Evolutionary conservation across 441 rosid species (phyloP).

Genomic region (Euphorbia celastroides): DNA sequence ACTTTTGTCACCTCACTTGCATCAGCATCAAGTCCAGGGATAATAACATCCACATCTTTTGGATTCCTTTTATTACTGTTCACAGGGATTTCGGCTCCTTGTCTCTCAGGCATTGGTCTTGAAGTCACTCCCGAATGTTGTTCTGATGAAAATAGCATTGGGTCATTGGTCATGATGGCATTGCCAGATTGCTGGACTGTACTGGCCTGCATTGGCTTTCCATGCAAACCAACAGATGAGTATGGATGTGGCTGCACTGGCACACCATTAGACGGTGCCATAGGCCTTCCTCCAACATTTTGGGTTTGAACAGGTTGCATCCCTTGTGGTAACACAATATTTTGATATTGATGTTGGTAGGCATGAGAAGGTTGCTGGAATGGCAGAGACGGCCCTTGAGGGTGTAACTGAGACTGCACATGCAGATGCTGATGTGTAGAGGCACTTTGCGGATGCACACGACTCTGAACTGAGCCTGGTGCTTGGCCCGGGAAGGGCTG

Average conservation of each 20-base stretch:
- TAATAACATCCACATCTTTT: conserved; percentile 21
- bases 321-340: conserved; percentile 26
- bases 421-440: conserved; percentile 39
- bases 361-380: conserved; percentile 31
- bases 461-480: conserved; percentile 34
- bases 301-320: conserved; percentile 33
- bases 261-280: conserved; percentile 32
- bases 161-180: conserved; percentile 27
- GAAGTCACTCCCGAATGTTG: conserved; percentile 28
- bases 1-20: conserved; percentile 24
- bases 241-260: conserved; percentile 32
- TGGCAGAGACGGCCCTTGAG: conserved; percentile 35
- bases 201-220: conserved; percentile 30
- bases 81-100: conserved; percentile 24
- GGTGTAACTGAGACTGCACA: conserved; percentile 39
- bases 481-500: conserved; percentile 46
- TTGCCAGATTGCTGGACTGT: conserved; percentile 29
- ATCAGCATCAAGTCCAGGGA: conserved; percentile 21
- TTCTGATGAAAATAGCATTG: conserved; percentile 22
- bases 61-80: conserved; percentile 27
- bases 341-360: conserved; percentile 40
- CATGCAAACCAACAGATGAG: conserved; percentile 26
- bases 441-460: conserved; percentile 35
- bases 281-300: conserved; percentile 32
- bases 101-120: conserved; percentile 26